These are phyloP conservation scores for Globisporangium ultimum DNA, from an alignment of 352 stramenopile genomes.

Conservation along the genomic window DNA sequence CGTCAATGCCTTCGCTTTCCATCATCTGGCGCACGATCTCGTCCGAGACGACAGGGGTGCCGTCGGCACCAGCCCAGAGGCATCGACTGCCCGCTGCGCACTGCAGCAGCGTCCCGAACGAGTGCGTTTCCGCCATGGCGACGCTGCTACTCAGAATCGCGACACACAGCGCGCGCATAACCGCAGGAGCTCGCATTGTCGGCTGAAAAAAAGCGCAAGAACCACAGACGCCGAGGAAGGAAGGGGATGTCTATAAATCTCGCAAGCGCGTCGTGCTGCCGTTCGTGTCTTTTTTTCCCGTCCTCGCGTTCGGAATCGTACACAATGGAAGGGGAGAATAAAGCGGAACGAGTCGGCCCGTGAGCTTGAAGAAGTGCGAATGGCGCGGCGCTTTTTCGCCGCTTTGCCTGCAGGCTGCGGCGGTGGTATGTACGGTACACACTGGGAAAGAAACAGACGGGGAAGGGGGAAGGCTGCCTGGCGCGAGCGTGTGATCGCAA, in stretches of 20 bases:
- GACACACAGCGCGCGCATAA: conserved; percentile 6
- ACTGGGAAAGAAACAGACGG: too few species aligned
- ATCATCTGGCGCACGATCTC: conserved; percentile 67
- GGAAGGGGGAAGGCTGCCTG: too few species aligned
- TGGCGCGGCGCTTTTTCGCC: neutral
- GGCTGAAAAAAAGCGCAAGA: too few species aligned
- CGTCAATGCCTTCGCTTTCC: conserved; percentile 32
- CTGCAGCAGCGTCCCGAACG: conserved; percentile 56
- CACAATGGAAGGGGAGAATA: neutral
- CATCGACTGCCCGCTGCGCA: conserved; percentile 34
- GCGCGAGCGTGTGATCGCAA: too few species aligned
- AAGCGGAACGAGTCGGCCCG: neutral
- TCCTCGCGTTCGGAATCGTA: too few species aligned
- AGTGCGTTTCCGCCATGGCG: conserved; percentile 6
- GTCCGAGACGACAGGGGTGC: conserved; percentile 26
- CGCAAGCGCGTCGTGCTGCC: neutral
- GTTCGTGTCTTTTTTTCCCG: neutral
- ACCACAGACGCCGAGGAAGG: neutral
- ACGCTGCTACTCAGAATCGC: conserved; percentile 10
- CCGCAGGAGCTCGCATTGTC: conserved; percentile 5
- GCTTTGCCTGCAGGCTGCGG: too few species aligned
- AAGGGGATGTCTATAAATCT: neutral
- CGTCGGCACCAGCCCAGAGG: conserved; percentile 49
- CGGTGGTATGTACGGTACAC: too few species aligned
- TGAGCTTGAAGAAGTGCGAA: neutral